Percentiles rank a stretch among this genome's conserved stretches.
phyloP scores from a whole-genome alignment of 352 stramenopile species.

The Phytophthora pseudosyringae region DNA sequence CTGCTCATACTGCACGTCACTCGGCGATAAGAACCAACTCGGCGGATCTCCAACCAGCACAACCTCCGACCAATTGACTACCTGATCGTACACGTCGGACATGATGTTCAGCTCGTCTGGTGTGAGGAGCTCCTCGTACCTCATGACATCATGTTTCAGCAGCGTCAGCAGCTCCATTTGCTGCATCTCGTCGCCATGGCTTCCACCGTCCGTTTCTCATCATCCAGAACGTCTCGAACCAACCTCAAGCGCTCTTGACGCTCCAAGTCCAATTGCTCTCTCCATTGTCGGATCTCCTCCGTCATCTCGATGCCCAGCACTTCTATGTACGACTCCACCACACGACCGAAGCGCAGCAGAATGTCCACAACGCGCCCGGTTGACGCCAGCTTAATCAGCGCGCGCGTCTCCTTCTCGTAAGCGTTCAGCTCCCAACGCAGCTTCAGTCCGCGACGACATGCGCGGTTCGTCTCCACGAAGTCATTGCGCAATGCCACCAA shows the following conservation, averaged over 20 bases:
- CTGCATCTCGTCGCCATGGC: slow-evolving; percentile 32
- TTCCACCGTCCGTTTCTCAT: slow-evolving; percentile 19
- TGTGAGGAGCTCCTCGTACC: slow-evolving; percentile 15
- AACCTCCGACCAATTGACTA: slow-evolving; percentile 22
- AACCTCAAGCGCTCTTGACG: slow-evolving; percentile 19
- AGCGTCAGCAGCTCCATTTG: slow-evolving; percentile 34
- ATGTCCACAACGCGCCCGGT: slow-evolving; percentile 23
- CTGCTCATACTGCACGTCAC: slow-evolving; percentile 13
- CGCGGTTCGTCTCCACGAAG: slow-evolving; percentile 3
- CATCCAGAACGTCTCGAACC: slow-evolving; percentile 13
- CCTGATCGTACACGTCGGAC: slow-evolving; percentile 25
- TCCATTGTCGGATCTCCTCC: slow-evolving; percentile 24
- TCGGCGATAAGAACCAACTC: slow-evolving; percentile 33
- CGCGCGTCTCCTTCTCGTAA: slow-evolving; percentile 26
- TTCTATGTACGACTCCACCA: slow-evolving; percentile 26
- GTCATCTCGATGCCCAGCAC: slow-evolving; percentile 19
- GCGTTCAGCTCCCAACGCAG: slow-evolving; percentile 15
- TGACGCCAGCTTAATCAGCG: slow-evolving; percentile 25
- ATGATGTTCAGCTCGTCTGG: slow-evolving; percentile 32
- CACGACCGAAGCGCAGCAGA: slow-evolving; percentile 19
- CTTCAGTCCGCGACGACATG: slow-evolving; percentile 19
- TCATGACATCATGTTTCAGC: slow-evolving; percentile 22
- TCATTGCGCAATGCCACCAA: slow-evolving; percentile 28
- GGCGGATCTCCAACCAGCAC: slow-evolving; percentile 23
- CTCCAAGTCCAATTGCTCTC: slow-evolving; percentile 17